A percentile compares a stretch with the other conserved stretches of the same genome.
These are phyloP conservation scores for Mycosarcoma mackinlayi DNA, from an alignment of 1,284 basidiomycete species.

Conservation along the genomic window DNA sequence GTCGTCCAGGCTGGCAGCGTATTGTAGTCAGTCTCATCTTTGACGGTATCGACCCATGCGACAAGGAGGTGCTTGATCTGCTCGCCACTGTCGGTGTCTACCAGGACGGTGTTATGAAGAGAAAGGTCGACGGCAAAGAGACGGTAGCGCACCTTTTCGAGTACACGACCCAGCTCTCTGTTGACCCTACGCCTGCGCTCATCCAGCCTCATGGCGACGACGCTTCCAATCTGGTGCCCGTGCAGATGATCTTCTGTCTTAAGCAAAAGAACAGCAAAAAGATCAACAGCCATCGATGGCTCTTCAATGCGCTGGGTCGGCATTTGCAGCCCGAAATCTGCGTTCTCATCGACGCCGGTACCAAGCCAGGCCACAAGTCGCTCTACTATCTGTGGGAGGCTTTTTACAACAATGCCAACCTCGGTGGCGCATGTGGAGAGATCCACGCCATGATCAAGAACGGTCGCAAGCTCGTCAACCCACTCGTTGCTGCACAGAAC, in stretches of 20 bases:
- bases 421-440: conserved; percentile 67
- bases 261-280: conserved; percentile 93
- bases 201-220: conserved; percentile 87
- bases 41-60: conserved; percentile 94
- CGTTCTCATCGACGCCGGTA: conserved; percentile 66
- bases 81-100: conserved; percentile 70
- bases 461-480: conserved; percentile 67
- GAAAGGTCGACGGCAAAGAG: conserved; percentile 85
- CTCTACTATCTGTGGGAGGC: conserved; percentile 68
- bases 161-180: conserved; percentile 73
- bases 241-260: conserved; percentile 92
- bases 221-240: conserved; percentile 85
- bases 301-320: conserved; percentile 93
- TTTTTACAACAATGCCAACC: conserved; percentile 66
- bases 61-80: conserved; percentile 74
- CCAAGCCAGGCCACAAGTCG: conserved; percentile 65
- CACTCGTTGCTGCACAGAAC: conserved; percentile 80
- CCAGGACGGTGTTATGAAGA: conserved; percentile 89
- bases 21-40: conserved; percentile 87
- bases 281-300: conserved; percentile 78
- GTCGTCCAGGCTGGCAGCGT: conserved; percentile 80
- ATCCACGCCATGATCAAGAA: conserved; percentile 67
- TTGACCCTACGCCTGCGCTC: conserved; percentile 87
- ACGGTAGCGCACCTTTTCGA: conserved; percentile 88
- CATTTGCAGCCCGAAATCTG: conserved; percentile 71